phyloP scores from a whole-genome alignment of 2,329 filamentous ascomycete species.

The Cercospora nicotianae region DNA sequence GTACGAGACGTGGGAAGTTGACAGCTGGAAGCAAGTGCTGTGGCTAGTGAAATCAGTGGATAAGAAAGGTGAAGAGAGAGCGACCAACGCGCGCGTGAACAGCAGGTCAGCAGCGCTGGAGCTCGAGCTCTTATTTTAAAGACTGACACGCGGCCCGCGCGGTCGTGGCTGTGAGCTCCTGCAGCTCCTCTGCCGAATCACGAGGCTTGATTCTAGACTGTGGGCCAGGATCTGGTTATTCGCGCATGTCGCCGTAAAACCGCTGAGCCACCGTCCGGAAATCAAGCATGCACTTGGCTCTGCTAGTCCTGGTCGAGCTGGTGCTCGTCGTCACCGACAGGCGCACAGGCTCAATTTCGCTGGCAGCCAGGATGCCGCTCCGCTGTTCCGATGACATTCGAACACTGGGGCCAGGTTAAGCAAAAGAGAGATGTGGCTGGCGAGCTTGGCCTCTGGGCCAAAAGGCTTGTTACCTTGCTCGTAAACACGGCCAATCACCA shows the following conservation, averaged over 20 bases:
- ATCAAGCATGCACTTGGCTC: background rate
- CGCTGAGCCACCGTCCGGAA: background rate
- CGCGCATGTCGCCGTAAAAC: background rate
- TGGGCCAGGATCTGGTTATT: background rate
- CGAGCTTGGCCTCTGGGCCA: background rate
- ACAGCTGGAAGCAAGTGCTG: constrained; percentile 2
- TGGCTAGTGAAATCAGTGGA: background rate
- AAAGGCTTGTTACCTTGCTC: background rate
- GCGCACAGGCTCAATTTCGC: background rate
- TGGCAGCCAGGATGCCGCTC: background rate
- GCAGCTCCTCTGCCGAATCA: background rate
- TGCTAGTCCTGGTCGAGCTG: background rate
- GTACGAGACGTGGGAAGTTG: background rate
- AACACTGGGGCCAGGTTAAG: background rate
- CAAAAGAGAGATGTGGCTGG: background rate
- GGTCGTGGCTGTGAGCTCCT: background rate
- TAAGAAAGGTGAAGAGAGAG: background rate
- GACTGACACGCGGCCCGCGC: background rate
- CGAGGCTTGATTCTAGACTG: background rate
- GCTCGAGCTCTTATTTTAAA: background rate
- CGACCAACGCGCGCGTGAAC: background rate
- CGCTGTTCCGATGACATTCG: background rate
- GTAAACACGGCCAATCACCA: background rate
- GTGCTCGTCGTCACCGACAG: background rate
- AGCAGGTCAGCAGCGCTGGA: constrained; percentile 1